Evolutionary conservation across 2,329 filamentous ascomycete genomes (phyloP).

Genomic region (Calonectria pseudoturangicola): DNA sequence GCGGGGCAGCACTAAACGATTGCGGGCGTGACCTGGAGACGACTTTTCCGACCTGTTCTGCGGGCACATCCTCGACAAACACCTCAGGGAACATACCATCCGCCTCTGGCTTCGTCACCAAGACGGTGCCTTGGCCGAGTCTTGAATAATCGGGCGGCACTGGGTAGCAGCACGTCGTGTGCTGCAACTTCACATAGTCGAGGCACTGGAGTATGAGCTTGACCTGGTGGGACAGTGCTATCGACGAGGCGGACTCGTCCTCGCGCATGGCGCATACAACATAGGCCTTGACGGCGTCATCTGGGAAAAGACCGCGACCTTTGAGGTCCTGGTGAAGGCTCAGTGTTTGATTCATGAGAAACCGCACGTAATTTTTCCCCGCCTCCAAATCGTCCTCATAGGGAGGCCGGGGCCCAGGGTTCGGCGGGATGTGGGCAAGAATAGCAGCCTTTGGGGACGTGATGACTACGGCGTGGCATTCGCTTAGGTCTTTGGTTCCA

Average conservation of each 20-base stretch:
- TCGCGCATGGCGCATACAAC: not conserved
- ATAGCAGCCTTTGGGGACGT: not conserved
- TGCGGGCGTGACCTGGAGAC: no score
- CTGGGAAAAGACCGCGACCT: not conserved
- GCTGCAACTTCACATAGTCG: not conserved
- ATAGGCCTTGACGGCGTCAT: not conserved
- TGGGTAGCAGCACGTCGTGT: not conserved
- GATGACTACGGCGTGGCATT: not conserved
- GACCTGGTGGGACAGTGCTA: not conserved
- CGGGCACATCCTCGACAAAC: not conserved
- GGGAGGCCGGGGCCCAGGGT: not conserved
- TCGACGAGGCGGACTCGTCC: not conserved
- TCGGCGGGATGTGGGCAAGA: not conserved
- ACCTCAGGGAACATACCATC: not conserved
- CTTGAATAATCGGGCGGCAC: not conserved
- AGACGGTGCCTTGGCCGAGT: not conserved
- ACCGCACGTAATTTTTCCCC: not conserved
- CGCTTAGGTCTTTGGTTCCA: not conserved
- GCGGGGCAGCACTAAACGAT: not conserved
- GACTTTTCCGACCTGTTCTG: not conserved
- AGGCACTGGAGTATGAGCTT: not conserved
- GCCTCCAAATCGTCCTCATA: not conserved
- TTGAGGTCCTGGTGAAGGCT: not conserved
- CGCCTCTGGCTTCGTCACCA: not conserved
- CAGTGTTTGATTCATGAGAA: not conserved